A percentile compares a stretch with the other conserved stretches of the same genome.
Evolutionary conservation across 331 rosid genomes (phyloP).

Genomic region (Phaseolus coccineus): DNA sequence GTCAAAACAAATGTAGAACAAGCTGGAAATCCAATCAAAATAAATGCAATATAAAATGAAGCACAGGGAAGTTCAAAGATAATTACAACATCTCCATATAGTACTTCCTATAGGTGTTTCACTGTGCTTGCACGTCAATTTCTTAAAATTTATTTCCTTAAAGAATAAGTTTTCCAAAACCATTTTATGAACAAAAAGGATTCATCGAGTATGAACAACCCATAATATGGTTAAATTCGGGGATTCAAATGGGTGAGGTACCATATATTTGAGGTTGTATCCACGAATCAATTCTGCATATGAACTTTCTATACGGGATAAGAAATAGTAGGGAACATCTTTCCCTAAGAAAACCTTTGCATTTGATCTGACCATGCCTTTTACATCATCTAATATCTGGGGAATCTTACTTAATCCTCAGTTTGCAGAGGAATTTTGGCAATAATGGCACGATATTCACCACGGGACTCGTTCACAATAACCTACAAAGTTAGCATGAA

Average conservation of each 20-base stretch:
- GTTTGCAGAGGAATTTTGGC: conserved; percentile 72
- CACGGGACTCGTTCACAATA: conserved; percentile 91
- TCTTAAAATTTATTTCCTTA: neutral
- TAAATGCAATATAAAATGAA: conserved; percentile 12
- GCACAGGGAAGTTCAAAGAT: conserved; percentile 20
- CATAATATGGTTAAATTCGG: conserved; percentile 9
- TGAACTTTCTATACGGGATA: conserved; percentile 73
- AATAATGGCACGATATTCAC: conserved; percentile 68
- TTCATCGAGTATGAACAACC: conserved; percentile 6
- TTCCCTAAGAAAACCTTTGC: conserved; percentile 78
- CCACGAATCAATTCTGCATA: conserved; percentile 78
- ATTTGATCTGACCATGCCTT: conserved; percentile 71
- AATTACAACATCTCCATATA: conserved; percentile 25
- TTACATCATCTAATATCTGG: conserved; percentile 64
- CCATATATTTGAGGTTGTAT: conserved; percentile 90
- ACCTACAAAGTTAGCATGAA: conserved; percentile 57
- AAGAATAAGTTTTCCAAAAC: conserved; percentile 31
- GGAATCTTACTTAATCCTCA: conserved; percentile 73
- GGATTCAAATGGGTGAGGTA: conserved; percentile 43
- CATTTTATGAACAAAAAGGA: conserved; percentile 4
- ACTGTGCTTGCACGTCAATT: conserved; percentile 10
- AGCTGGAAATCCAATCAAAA: conserved; percentile 5
- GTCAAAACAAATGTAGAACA: conserved; percentile 20
- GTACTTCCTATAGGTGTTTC: conserved; percentile 2
- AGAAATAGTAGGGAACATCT: conserved; percentile 83